Base-by-base conservation (phyloP, 352 stramenopile species). In the Phytopythium ostracodes region DNA sequence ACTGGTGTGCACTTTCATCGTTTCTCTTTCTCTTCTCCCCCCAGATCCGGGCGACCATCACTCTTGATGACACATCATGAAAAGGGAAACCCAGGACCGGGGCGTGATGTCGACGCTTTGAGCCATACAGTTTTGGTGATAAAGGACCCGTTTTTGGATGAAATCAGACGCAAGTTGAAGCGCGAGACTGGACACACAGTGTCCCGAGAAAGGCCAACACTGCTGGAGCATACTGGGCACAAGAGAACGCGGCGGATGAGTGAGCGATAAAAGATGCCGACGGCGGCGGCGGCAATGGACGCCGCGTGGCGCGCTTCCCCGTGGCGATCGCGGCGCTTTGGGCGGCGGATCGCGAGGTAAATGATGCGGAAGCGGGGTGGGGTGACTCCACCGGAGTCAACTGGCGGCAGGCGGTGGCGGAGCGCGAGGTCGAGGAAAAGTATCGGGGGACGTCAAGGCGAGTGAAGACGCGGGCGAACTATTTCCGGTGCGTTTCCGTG, bases 41-140 rank as follows among this genome's bases (percentile, higher is more conserved):
- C 51, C 18, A n/a, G 53, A 47, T 46, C 6, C 14, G 29, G 29
- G 29, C 29, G 54, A 59, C 54, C 36, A 59, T 51, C 54, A 59
- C n/a, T 59, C 54, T 29, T n/a, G 31, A 59, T 51, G 36, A 59
- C 54, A 50, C 54, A 59, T 51, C 54, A 36, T 25, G 5, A 20
- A n/a, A n/a, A 14, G 18, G 18, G 11, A 31, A 17, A 42, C 33
- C 29, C 27, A 42, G 18, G 15, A 56, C 20, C 31, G 27, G 50
- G 50, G 22, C 12, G 1, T 38, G 7, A 15, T 38, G 6, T 10
- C 7, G 33, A 38, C 33, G 14, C 6, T 15, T 14, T 38, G 33
- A 5, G 14, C 10, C 27, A 40, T 55, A 55, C 25, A 40, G 14
- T 22, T n/a, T 35, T 31, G 6, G 1, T 14, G 25, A 55, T 20